A percentile compares a stretch with the other conserved stretches of the same genome.
These are phyloP conservation scores for Fusarium sp. DNA, from an alignment of 2,329 filamentous ascomycete species.

Conservation along the genomic window DNA sequence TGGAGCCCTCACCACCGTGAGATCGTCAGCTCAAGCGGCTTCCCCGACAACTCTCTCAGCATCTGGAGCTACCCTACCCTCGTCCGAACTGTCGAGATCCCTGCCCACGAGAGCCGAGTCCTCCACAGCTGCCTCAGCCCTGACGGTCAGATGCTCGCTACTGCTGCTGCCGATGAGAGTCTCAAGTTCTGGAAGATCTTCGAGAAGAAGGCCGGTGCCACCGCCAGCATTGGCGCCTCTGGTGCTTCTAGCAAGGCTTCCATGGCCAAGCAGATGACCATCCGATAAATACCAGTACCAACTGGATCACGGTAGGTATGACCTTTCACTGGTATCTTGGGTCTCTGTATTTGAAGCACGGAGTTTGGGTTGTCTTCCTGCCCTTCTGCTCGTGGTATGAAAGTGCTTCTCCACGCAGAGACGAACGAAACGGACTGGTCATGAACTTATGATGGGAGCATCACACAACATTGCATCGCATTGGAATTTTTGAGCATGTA, in stretches of 20 bases:
- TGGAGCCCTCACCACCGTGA: conserved; percentile 99
- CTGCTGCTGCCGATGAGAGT: conserved; percentile 93
- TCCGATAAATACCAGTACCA: conserved; percentile 68
- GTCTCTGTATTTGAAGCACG: conserved; percentile 63
- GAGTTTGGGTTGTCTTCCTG: conserved; percentile 60
- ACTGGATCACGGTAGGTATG: conserved; percentile 60
- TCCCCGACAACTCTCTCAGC: conserved; percentile 98
- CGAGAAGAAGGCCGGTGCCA: conserved; percentile 91
- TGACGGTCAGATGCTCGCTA: conserved; percentile 97
- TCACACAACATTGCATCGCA: background rate
- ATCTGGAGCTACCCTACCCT: conserved; percentile 99
- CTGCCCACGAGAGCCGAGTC: conserved; percentile 95
- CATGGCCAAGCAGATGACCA: conserved; percentile 95
- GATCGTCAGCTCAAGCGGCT: conserved; percentile 96
- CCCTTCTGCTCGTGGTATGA: conserved; percentile 61
- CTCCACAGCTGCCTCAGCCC: conserved; percentile 97
- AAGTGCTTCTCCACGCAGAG: conserved; percentile 59
- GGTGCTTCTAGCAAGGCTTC: conserved; percentile 81
- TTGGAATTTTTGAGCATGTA: conserved; percentile 23
- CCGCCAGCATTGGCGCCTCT: conserved; percentile 71
- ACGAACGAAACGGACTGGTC: conserved; percentile 50
- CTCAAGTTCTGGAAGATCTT: conserved; percentile 99
- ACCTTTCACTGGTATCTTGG: conserved; percentile 56
- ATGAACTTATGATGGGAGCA: conserved; percentile 41
- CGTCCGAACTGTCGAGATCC: conserved; percentile 97